Evolutionary conservation across 1,139 yeast genomes (phyloP).

Genomic region (Yamadazyma atmosphaerica): DNA sequence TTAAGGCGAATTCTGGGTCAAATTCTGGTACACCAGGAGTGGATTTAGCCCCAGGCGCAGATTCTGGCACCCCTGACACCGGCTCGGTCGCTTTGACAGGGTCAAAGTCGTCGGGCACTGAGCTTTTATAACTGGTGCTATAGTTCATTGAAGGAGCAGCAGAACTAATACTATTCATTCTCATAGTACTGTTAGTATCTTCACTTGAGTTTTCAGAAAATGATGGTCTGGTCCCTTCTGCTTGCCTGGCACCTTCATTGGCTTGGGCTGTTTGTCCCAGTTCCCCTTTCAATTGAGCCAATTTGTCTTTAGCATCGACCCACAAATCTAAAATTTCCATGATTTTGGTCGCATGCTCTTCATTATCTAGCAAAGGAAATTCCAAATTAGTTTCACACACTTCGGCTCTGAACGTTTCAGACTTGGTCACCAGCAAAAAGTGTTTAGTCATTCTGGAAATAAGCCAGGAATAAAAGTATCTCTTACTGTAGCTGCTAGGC

Average conservation of each 20-base stretch:
- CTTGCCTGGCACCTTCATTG: too few species aligned
- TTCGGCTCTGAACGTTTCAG: conserved; percentile 9
- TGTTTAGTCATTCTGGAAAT: conserved; percentile 12
- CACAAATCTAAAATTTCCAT: conserved; percentile 10
- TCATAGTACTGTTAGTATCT: too few species aligned
- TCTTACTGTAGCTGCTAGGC: conserved; percentile 13
- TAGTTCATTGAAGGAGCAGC: not conserved
- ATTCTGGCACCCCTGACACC: too few species aligned
- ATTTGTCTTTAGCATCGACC: conserved; percentile 7
- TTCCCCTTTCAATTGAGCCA: not conserved
- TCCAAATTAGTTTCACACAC: conserved; percentile 5
- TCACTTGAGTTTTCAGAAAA: too few species aligned
- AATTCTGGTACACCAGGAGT: too few species aligned
- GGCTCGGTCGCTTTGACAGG: too few species aligned
- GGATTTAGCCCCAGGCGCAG: too few species aligned
- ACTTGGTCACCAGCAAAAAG: conserved; percentile 6
- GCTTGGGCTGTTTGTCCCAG: too few species aligned
- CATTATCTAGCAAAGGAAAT: conserved; percentile 13
- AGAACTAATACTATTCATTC: not conserved
- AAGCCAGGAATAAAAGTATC: conserved; percentile 17
- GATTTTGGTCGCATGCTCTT: conserved; percentile 6
- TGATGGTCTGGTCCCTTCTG: too few species aligned
- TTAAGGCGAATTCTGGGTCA: not conserved
- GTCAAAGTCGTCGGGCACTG: not conserved
- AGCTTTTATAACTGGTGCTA: not conserved